Evolutionary conservation across 2,329 filamentous ascomycete genomes (phyloP), one percentile per base, ranked within the genome.

Genomic region (Bipolaris victoriae): DNA sequence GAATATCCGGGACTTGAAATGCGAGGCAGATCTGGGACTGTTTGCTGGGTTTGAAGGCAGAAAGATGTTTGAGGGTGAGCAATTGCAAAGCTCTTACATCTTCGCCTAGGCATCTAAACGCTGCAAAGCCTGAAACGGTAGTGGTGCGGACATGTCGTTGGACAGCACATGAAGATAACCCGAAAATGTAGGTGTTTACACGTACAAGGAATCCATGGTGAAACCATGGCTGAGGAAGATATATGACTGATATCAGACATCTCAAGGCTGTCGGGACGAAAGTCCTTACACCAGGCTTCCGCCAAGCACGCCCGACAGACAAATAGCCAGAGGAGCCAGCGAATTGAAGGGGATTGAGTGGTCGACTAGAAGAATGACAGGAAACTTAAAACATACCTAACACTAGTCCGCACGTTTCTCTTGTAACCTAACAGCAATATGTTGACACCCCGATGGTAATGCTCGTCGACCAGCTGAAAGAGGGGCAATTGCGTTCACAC

Each of bases 401-500:
- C 45, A 18, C 36, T 13, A 26, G 40, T 15, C 31, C 44, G 36
- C 18, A 3, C 20, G 18, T 29, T n/a, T 33, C 10, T 39, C 26
- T 44, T 3, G 15, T 44, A 35, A 48, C 46, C 29, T 31, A 13
- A 18, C 37, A 37, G 35, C n/a, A 18, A n/a, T 2, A 18, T 3
- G 43, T 16, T 15, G 10, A 46, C 29, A n/a, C 4, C n/a, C n/a
- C 5, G 26, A 18, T 13, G 22, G 15, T 26, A 29, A 52, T 11
- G 37, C 33, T 39, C 5, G 40, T 52, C 18, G 18, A 43, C 6
- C 44, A 31, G 26, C 45, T 6, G 39, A 46, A 31, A 31, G 58
- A 49, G 60, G 58, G 60, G 58, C 35, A 56, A 24, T 48, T 13
- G 15, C 29, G 29, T 24, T 36, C 41, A 31, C 41, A 44, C 22